Percentiles rank a stretch among this genome's conserved stretches.
phyloP scores from a whole-genome alignment of 1,139 yeast genomes.

The Kodamaea derodonti region DNA sequence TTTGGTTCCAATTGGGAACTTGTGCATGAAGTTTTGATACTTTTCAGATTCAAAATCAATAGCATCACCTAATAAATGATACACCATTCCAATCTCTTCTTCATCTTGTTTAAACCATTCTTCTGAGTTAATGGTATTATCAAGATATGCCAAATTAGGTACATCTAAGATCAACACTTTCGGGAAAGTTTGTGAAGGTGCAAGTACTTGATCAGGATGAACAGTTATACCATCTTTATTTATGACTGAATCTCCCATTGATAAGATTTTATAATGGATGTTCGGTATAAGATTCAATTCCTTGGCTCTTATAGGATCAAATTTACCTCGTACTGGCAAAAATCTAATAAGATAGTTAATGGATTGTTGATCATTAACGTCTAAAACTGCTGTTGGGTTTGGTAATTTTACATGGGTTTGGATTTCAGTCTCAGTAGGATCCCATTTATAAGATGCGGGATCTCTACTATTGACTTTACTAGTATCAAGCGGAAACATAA shows the following conservation, averaged over 20 bases:
- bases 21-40: conserved; percentile 45
- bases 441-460: conserved; percentile 38
- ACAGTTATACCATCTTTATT: conserved; percentile 58
- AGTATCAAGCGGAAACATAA: conserved; percentile 51
- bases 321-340: conserved; percentile 73
- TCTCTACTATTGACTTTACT: conserved; percentile 32
- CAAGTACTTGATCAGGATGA: conserved; percentile 70
- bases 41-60: conserved; percentile 47
- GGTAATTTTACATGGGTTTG: conserved; percentile 43
- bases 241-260: conserved; percentile 57
- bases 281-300: conserved; percentile 29
- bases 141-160: conserved; percentile 54
- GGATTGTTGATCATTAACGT: conserved; percentile 25
- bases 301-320: conserved; percentile 61
- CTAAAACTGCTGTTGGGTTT: conserved; percentile 15
- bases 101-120: conserved; percentile 24
- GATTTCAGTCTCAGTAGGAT: conserved; percentile 38
- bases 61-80: conserved; percentile 69
- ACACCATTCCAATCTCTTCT: conserved; percentile 51
- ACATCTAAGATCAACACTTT: conserved; percentile 71
- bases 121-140: conserved; percentile 32
- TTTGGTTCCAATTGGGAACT: conserved; percentile 46
- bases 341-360: conserved; percentile 62
- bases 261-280: conserved; percentile 24
- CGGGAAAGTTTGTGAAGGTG: conserved; percentile 52